Percentiles rank a stretch among this genome's conserved stretches.
Evolutionary conservation across 257 asterid genomes (phyloP).

Genomic region (Jaltomata sinuosa): DNA sequence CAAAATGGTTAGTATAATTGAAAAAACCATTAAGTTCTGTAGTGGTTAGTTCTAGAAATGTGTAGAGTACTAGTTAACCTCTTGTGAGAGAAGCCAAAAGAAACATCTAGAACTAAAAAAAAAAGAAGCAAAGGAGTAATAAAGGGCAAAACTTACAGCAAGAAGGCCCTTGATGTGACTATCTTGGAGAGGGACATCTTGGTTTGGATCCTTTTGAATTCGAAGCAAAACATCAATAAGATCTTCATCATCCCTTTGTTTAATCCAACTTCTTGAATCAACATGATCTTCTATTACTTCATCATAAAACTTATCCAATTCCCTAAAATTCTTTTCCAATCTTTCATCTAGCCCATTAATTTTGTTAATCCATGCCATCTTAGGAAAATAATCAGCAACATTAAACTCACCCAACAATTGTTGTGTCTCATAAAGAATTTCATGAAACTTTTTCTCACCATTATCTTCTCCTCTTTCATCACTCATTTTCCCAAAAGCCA

Average conservation of each 20-base stretch:
- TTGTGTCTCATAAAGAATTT: slow-evolving; percentile 15
- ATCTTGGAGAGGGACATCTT: background rate
- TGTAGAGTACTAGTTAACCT: too few relatives aligned
- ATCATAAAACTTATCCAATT: slow-evolving; percentile 20
- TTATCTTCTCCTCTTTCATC: background rate
- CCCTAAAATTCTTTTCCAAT: slow-evolving; percentile 3
- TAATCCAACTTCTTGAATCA: background rate
- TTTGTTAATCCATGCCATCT: slow-evolving; percentile 28
- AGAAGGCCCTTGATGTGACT: slow-evolving; percentile 31
- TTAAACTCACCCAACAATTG: slow-evolving; percentile 7
- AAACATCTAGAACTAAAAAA: too few relatives aligned
- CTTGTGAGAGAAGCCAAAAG: too few relatives aligned
- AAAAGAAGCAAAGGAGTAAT: background rate
- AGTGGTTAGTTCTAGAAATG: too few relatives aligned
- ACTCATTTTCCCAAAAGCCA: slow-evolving; percentile 25
- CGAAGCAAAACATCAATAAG: slow-evolving; percentile 35
- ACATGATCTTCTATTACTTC: slow-evolving; percentile 24
- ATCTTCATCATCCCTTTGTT: slow-evolving; percentile 16
- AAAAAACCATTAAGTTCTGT: too few relatives aligned
- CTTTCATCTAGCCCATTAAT: slow-evolving; percentile 26
- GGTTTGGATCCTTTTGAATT: slow-evolving; percentile 22
- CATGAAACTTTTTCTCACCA: background rate
- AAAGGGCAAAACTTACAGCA: slow-evolving; percentile 7
- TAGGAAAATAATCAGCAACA: slow-evolving; percentile 30
- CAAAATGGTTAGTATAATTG: too few relatives aligned